phyloP scores from a whole-genome alignment of 1,284 basidiomycete species.

The Boletus holoroseus region DNA sequence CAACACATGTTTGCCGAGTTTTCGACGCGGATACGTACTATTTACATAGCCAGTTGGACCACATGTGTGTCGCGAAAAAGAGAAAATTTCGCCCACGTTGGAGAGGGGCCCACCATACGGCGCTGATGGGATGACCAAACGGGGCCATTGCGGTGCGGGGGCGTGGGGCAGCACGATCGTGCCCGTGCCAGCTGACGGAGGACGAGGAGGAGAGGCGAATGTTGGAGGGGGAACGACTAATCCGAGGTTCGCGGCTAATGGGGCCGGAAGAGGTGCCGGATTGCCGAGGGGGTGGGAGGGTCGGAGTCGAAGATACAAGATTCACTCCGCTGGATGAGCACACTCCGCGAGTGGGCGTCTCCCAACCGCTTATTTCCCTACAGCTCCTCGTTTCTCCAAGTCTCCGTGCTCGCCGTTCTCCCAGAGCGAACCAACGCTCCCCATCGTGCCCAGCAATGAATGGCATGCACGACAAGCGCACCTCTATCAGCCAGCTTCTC shows the following conservation, averaged over 20 bases:
- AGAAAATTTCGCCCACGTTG: neutral
- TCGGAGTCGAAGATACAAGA: conserved; percentile 27
- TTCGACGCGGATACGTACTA: conserved; percentile 16
- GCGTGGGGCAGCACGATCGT: no score
- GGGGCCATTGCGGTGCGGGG: no score
- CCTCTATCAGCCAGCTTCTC: conserved; percentile 49
- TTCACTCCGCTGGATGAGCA: conserved; percentile 25
- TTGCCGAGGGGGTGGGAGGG: conserved; percentile 18
- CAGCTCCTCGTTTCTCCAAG: conserved; percentile 20
- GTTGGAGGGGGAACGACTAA: no score
- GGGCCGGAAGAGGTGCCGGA: conserved; percentile 25
- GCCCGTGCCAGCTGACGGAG: no score
- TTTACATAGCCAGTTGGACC: conserved; percentile 5
- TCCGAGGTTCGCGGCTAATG: conserved; percentile 28
- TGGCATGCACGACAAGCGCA: conserved; percentile 47
- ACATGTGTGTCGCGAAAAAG: neutral
- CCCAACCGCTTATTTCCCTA: conserved; percentile 29
- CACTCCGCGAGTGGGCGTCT: conserved; percentile 34
- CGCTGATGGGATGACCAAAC: neutral
- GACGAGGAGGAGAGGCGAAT: neutral
- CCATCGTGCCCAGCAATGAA: conserved; percentile 37
- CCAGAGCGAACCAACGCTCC: conserved; percentile 11
- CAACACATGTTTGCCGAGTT: conserved; percentile 12
- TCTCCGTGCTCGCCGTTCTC: conserved; percentile 10
- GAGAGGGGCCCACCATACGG: neutral